phyloP scores from a whole-genome alignment of 1,284 basidiomycete genomes.

The Calocybe gambosa region DNA sequence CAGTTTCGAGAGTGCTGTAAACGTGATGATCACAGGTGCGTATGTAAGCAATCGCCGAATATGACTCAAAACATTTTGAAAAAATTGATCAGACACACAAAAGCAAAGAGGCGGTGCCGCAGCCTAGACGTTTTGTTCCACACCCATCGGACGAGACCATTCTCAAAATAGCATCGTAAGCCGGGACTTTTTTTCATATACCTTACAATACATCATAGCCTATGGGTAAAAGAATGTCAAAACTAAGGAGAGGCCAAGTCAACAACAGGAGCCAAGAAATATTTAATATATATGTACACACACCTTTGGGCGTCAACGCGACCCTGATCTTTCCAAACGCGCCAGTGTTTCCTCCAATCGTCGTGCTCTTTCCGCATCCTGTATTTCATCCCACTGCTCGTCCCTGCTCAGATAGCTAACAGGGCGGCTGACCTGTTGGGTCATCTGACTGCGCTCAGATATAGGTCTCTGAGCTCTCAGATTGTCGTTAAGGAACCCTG shows the following conservation, averaged over 20 bases:
- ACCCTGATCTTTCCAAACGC: slow-evolving; percentile 35
- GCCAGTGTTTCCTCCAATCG: slow-evolving; percentile 51
- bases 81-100: too few species aligned
- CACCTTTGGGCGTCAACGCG: slow-evolving; percentile 2
- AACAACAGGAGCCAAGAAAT: not conserved
- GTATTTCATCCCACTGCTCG: slow-evolving; percentile 50
- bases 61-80: not conserved
- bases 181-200: too few species aligned
- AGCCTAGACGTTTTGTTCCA: not conserved
- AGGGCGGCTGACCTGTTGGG: slow-evolving; percentile 31
- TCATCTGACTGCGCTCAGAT: slow-evolving; percentile 32
- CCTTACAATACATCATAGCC: too few species aligned
- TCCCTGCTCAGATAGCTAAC: slow-evolving; percentile 50
- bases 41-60: not conserved
- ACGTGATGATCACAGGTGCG: not conserved
- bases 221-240: too few species aligned
- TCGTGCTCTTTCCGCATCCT: slow-evolving; percentile 46
- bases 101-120: too few species aligned
- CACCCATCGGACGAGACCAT: not conserved
- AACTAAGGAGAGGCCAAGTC: not conserved
- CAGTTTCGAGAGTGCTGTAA: too few species aligned
- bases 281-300: not conserved
- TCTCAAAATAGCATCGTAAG: not conserved
- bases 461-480: slow-evolving; percentile 39
- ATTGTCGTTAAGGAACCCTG: slow-evolving; percentile 45